Percentiles rank a stretch among this genome's conserved stretches.
Evolutionary conservation across 768 basidiomycete genomes (phyloP).

Genomic region (Suillus lakei): DNA sequence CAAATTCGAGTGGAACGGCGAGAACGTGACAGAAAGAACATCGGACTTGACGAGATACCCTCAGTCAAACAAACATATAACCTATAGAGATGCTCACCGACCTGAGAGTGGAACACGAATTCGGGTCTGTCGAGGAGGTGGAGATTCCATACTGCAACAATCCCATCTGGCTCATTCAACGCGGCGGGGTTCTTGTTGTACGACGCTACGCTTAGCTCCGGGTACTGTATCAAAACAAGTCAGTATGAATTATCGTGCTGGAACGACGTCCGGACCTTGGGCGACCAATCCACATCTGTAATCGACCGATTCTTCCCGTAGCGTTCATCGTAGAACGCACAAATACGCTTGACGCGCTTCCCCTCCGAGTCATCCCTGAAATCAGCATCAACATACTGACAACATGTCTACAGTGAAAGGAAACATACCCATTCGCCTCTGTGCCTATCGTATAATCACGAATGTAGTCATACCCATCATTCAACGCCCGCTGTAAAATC

Average conservation of each 20-base stretch:
- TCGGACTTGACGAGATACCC: constrained; percentile 70
- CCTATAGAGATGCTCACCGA: constrained; percentile 40
- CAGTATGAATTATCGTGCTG: not conserved
- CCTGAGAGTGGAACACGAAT: constrained; percentile 98
- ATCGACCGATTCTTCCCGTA: constrained; percentile 93
- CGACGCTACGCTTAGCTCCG: constrained; percentile 92
- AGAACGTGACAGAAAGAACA: constrained; percentile 95
- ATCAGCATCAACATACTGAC: constrained; percentile 11
- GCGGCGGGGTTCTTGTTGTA: constrained; percentile 98
- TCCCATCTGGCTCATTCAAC: constrained; percentile 94
- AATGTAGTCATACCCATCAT: constrained; percentile 96
- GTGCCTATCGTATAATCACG: constrained; percentile 93
- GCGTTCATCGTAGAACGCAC: constrained; percentile 90
- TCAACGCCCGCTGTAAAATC: constrained; percentile 92
- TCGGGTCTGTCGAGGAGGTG: constrained; percentile 95
- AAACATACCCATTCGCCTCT: constrained; percentile 80
- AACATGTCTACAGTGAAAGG: not conserved
- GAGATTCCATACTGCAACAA: constrained; percentile 97
- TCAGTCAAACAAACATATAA: not conserved
- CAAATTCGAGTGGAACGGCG: constrained; percentile 96
- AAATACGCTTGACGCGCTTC: constrained; percentile 88
- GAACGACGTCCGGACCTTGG: constrained; percentile 63
- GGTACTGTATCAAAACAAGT: constrained; percentile 63
- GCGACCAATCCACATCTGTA: constrained; percentile 97
- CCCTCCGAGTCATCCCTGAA: constrained; percentile 89